Base-by-base conservation (phyloP, 164 flowering plant species). In the Chimonanthus praecox region DNA sequence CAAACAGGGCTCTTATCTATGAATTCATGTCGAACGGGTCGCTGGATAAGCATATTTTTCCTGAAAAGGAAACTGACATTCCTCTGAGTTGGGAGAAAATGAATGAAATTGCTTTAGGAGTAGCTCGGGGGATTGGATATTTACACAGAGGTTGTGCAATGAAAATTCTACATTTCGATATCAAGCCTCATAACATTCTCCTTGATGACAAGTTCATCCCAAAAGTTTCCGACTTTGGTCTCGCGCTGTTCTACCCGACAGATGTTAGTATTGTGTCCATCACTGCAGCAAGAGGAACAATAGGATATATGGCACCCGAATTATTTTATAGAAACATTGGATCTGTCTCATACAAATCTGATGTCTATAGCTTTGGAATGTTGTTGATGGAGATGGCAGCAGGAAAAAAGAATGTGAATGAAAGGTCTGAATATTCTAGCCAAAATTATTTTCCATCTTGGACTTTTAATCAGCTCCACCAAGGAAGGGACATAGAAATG, bases 361-460 rank as follows among this genome's bases (percentile, higher is more conserved):
- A 33, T 33, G 33, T 33, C 75, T 71, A 71, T 6, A 71, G 73
- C 47, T 61, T 45, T 45, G 73, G 73, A 2, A 71, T 71, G 67
- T 5, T 61, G 5, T 60, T 71, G 50, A 7, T 71, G 51, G 73
- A 60, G 33, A 60, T 71, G 73, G 68, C 46, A 9, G 74, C 58
- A 16, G 7, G 63, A n/a, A 71, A 49, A 44, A 61, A 45, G 33
- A 71, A 71, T 33, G 0, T 60, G 4, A 20, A 74, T 60, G 43
- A 72, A 20, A 18, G 9, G 7, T 71, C 64, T 50, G 44, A 15
- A 43, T 48, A 64, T 51, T 60, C 70, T 3, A 79, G 81, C 64
- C 73, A 81, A 68, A 69, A 73, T 1, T 78, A 75, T 62, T 78
- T 73, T 33, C 83, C 81, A 7, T 48, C 47, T 5, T 79, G 84